A percentile compares a stretch with the other conserved stretches of the same genome.
Conservation (phyloP, 306 rosid species). For the Delonix regia region DNA sequence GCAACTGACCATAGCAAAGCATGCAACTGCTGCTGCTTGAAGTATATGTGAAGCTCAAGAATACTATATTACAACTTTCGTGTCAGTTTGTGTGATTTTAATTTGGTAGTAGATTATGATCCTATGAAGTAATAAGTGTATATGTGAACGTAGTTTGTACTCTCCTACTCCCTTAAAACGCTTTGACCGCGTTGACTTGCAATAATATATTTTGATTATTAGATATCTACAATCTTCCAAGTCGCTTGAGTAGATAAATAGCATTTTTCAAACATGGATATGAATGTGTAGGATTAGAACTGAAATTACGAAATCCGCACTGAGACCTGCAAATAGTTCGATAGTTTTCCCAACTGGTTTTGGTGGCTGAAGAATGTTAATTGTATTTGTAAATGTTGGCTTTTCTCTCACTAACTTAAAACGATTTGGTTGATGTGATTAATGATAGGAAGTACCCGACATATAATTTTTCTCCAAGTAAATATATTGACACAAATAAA, state of each 20-base stretch:
- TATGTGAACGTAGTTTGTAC: conserved; percentile 2
- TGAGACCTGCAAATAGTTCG: too few relatives aligned
- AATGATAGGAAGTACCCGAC: neutral
- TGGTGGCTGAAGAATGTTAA: neutral
- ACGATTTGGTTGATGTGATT: neutral
- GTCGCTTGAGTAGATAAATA: neutral
- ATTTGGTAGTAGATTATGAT: conserved; percentile 4
- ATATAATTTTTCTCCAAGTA: conserved; percentile 2
- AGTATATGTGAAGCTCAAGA: conserved; percentile 6
- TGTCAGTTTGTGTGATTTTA: conserved; percentile 18
- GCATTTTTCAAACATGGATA: neutral
- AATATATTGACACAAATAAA: conserved; percentile 23
- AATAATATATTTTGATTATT: neutral
- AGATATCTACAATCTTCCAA: neutral
- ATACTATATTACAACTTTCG: conserved; percentile 2
- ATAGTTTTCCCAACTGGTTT: neutral
- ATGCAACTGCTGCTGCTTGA: conserved; percentile 46
- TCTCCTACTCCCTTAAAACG: neutral
- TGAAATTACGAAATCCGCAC: too few relatives aligned
- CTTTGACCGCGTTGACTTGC: neutral
- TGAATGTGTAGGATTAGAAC: neutral
- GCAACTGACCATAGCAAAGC: conserved; percentile 37
- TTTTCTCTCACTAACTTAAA: neutral
- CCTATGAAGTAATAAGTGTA: neutral
- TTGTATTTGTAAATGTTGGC: neutral